Percentiles rank a stretch among this genome's conserved stretches.
Conservation (phyloP, 2,329 filamentous ascomycete species). For the Colletotrichum sp. region DNA sequence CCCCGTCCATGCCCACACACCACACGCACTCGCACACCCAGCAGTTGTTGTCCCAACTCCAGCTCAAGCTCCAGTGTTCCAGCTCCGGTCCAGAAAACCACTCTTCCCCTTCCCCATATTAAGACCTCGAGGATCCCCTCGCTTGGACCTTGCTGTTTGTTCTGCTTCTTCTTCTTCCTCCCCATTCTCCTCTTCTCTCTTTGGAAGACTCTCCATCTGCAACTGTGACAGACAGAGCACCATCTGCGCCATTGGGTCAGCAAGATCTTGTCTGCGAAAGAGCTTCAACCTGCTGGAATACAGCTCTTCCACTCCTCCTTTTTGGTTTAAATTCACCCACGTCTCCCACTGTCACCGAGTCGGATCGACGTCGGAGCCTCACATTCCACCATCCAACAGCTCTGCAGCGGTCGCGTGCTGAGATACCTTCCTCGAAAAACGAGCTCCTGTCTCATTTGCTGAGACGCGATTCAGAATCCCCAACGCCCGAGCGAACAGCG, state of each 20-base stretch:
- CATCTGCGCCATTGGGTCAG: not conserved
- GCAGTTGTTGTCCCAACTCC: not conserved
- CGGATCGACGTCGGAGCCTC: not conserved
- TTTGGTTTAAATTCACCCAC: not conserved
- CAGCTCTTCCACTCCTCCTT: not conserved
- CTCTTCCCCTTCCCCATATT: conserved; percentile 17
- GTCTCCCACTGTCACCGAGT: not conserved
- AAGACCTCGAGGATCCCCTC: conserved; percentile 20
- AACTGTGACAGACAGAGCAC: not conserved
- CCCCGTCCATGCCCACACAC: not conserved
- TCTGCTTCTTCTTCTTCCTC: not conserved
- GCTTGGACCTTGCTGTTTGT: not conserved
- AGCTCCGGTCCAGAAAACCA: conserved; percentile 1
- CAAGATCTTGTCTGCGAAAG: not conserved
- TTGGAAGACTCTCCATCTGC: not conserved
- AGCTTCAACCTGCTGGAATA: not conserved
- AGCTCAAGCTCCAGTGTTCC: not conserved
- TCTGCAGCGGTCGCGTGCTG: not conserved
- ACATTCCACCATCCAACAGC: not conserved
- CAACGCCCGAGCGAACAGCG: not conserved
- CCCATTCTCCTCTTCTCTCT: not conserved
- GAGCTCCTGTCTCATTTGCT: not conserved
- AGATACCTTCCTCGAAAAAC: not conserved
- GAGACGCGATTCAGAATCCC: not conserved
- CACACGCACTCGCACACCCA: not conserved